Evolutionary conservation across 495 filamentous ascomycete species (phyloP).

Genomic region (Penicillium cosmopolitanum): DNA sequence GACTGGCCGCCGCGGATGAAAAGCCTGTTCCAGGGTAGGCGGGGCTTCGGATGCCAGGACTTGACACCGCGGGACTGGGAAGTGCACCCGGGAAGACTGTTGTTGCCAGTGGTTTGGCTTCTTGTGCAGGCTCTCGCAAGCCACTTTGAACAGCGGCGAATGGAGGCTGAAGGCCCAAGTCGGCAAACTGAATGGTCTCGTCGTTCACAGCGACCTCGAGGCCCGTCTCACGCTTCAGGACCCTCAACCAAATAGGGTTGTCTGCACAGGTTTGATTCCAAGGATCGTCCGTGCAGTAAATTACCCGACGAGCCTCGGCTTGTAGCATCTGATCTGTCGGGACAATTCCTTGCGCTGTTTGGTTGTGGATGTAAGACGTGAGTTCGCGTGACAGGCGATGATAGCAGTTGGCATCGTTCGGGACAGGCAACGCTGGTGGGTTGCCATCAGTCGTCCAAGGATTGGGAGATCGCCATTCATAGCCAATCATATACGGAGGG

Average conservation of each 20-base stretch:
- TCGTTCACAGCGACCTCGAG: slow-evolving; percentile 42
- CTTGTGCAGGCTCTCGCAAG: slow-evolving; percentile 33
- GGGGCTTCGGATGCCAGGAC: slow-evolving; percentile 43
- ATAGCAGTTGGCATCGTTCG: slow-evolving; percentile 48
- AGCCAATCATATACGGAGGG: slow-evolving; percentile 60
- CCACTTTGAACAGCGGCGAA: slow-evolving; percentile 40
- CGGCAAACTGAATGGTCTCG: slow-evolving; percentile 39
- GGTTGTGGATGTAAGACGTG: slow-evolving; percentile 54
- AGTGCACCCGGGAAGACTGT: slow-evolving; percentile 27
- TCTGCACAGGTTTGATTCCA: slow-evolving; percentile 78
- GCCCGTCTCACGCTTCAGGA: slow-evolving; percentile 68
- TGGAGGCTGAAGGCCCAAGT: slow-evolving; percentile 47
- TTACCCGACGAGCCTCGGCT: slow-evolving; percentile 62
- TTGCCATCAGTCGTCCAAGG: slow-evolving; percentile 37
- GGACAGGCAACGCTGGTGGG: slow-evolving; percentile 31
- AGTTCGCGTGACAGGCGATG: slow-evolving; percentile 62
- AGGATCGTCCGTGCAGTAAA: slow-evolving; percentile 66
- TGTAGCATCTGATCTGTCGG: slow-evolving; percentile 67
- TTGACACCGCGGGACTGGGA: slow-evolving; percentile 35
- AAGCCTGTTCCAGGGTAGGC: slow-evolving; percentile 39
- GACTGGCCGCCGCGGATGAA: slow-evolving; percentile 40
- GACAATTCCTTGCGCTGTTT: slow-evolving; percentile 51
- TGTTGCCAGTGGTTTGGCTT: slow-evolving; percentile 36
- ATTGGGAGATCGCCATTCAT: slow-evolving; percentile 41
- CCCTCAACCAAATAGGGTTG: slow-evolving; percentile 63